Evolutionary conservation across 306 rosid species (phyloP).

Genomic region (Cucurbita moschata): DNA sequence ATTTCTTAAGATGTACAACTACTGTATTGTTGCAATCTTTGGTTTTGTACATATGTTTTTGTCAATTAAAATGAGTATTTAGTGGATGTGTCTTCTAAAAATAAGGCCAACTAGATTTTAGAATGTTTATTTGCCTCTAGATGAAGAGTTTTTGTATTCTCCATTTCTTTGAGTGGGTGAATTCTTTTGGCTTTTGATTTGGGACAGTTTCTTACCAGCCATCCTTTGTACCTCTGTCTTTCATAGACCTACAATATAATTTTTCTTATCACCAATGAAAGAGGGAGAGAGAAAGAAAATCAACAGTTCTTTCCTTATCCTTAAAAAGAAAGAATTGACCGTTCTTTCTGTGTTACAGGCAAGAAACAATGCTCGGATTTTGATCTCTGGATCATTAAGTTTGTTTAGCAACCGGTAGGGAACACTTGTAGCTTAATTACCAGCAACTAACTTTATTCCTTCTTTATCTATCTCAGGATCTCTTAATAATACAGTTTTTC

Average conservation of each 20-base stretch:
- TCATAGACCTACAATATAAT: neutral
- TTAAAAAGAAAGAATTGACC: neutral
- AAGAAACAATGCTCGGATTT: slow-evolving; percentile 90
- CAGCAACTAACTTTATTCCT: neutral
- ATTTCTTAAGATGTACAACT: neutral
- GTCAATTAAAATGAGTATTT: neutral
- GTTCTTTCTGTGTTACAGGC: slow-evolving; percentile 34
- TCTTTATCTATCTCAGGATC: neutral
- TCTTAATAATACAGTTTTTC: neutral
- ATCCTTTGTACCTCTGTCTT: neutral
- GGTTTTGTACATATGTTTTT: neutral
- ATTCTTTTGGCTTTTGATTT: neutral
- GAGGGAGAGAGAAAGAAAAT: neutral
- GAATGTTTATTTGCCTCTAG: neutral
- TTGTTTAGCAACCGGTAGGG: slow-evolving; percentile 75
- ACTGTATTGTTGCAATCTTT: neutral
- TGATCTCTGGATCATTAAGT: slow-evolving; percentile 81
- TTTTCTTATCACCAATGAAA: neutral
- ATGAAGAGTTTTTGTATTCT: neutral
- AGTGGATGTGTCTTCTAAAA: neutral
- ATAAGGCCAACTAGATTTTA: neutral
- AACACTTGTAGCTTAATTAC: neutral
- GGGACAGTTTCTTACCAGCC: neutral
- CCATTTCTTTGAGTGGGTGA: neutral
- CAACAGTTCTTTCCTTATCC: neutral